A percentile compares a stretch with the other conserved stretches of the same genome.
Evolutionary conservation across 805 yeast species (phyloP).

Genomic region (Candida lessepsii): DNA sequence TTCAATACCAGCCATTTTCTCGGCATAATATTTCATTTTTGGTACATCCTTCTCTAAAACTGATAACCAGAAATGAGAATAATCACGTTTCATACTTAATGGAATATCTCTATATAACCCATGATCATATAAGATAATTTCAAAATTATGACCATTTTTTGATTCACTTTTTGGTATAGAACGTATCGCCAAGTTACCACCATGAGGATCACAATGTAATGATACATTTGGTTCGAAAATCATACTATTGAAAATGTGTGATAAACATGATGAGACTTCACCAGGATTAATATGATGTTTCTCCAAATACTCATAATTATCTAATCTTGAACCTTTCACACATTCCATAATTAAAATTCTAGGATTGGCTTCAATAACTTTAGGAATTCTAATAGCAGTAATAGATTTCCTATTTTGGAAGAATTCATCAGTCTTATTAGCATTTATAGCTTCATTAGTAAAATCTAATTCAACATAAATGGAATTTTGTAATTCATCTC

Average conservation of each 20-base stretch:
- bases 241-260: constrained; percentile 93
- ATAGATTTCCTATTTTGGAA: constrained; percentile 53
- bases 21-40: constrained; percentile 71
- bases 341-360: constrained; percentile 87
- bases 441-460: constrained; percentile 80
- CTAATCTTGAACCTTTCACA: constrained; percentile 78
- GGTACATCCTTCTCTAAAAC: constrained; percentile 67
- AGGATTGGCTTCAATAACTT: constrained; percentile 59
- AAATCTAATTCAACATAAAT: constrained; percentile 92
- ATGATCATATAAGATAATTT: constrained; percentile 89
- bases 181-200: constrained; percentile 90
- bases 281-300: constrained; percentile 64
- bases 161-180: constrained; percentile 19
- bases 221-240: constrained; percentile 90
- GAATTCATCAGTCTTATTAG: constrained; percentile 64
- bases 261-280: constrained; percentile 78
- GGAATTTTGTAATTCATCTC: constrained; percentile 84
- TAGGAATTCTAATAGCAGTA: constrained; percentile 82
- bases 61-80: constrained; percentile 92
- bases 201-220: constrained; percentile 97
- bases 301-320: constrained; percentile 65
- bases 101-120: constrained; percentile 89
- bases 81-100: constrained; percentile 69
- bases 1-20: constrained; percentile 70
- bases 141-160: constrained; percentile 68